Evolutionary conservation across 2,329 filamentous ascomycete species (phyloP), one percentile per base, ranked within the genome.

Genomic region (Colletotrichum lupini): DNA sequence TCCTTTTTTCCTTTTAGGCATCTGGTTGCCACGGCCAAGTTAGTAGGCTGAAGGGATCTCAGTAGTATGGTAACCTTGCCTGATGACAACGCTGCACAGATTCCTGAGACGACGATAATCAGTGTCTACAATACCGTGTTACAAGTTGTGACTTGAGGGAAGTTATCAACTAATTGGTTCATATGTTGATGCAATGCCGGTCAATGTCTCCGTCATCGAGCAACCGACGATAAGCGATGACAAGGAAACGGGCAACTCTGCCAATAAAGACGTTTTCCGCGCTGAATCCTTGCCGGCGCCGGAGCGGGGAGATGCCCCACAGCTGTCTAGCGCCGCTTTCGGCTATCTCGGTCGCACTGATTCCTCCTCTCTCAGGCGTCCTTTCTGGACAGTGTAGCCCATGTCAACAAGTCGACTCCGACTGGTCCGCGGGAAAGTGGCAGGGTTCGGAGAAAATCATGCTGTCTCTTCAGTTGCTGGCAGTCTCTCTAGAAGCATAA

Each of bases 241-340:
- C 24, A 0, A 4, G 24, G 53, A 26, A 26, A 42, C 64, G 53
- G 55, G 53, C 37, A 67, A 68, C 19, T 46, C 57, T 30, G 58
- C 58, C 66, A 62, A 68, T 63, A 32, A 49, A 24, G 6, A 52
- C 8, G 30, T 55, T 55, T 62, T 35, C 46, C 32, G 58, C 58
- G 66, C 58, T 28, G 28, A 63, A 55, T 22, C 22, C 46, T 32
- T 12, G 49, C 66, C 66, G 66, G 49, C 46, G 46, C 58, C 66
- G 66, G 58, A 68, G 66, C 57, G 42, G 32, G 55, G 56, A 9
- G 12, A 35, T 56, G n/a, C 8, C 16, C 32, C 30, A 63, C 56
- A 52, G 19, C 58, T 46, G 46, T 24, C 46, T 24, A 56, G 55
- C 66, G 57, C 66, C 58, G 66, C 46, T 68, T 52, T 63, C 49